These are phyloP conservation scores for Trichoderma asperellum DNA, from an alignment of 2,329 filamentous ascomycete genomes.

Conservation along the genomic window DNA sequence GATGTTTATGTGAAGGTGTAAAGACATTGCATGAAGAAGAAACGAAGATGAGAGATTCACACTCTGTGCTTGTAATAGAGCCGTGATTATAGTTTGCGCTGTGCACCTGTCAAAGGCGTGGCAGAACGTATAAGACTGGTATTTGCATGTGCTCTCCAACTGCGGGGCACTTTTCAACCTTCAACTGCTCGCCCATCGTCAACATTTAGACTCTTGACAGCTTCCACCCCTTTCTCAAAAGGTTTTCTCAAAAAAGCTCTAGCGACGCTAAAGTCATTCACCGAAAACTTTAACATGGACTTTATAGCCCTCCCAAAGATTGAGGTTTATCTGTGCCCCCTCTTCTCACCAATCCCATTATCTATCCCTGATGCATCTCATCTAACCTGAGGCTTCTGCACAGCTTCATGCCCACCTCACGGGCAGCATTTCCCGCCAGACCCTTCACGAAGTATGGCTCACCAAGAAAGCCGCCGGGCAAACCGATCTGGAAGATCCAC, in stretches of 20 bases:
- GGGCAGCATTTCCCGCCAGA: slow-evolving; percentile 73
- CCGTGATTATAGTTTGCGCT: background rate
- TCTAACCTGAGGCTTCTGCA: background rate
- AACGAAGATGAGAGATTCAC: background rate
- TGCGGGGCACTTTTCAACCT: background rate
- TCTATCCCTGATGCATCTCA: background rate
- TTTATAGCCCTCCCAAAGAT: slow-evolving; percentile 59
- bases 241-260: too few species aligned
- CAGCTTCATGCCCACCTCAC: slow-evolving; percentile 81
- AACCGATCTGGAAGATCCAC: slow-evolving; percentile 67
- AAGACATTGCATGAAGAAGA: background rate
- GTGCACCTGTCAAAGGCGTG: background rate
- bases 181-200: background rate
- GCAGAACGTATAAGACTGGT: background rate
- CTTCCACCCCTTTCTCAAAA: too few species aligned
- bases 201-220: background rate
- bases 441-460: slow-evolving; percentile 75
- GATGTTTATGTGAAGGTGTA: background rate
- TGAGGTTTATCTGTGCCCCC: slow-evolving; percentile 46
- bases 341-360: background rate
- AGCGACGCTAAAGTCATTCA: background rate
- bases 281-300: slow-evolving; percentile 41
- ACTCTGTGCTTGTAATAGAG: background rate
- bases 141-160: slow-evolving; percentile 4
- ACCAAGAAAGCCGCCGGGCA: slow-evolving; percentile 57